phyloP scores from a whole-genome alignment of 1,284 basidiomycete genomes.

The Flammula alnicola region DNA sequence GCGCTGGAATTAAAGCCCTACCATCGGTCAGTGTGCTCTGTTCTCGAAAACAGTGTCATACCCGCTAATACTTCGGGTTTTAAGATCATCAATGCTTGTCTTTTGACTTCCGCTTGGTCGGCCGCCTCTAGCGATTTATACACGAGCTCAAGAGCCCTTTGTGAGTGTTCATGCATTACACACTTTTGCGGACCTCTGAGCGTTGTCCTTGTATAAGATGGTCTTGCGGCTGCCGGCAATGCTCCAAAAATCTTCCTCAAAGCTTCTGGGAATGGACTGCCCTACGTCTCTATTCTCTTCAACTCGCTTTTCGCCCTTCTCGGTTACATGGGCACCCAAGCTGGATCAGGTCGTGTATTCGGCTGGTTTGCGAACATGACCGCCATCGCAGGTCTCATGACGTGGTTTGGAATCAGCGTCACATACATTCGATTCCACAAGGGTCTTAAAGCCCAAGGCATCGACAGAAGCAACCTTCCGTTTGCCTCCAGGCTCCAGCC shows the following conservation, averaged over 20 bases:
- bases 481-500: constrained; percentile 67
- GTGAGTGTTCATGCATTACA: constrained; percentile 44
- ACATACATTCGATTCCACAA: constrained; percentile 83
- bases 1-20: constrained; percentile 75
- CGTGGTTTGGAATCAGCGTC: constrained; percentile 84
- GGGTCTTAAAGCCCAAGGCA: constrained; percentile 78
- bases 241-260: constrained; percentile 78
- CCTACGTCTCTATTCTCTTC: constrained; percentile 72
- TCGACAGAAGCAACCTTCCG: constrained; percentile 69
- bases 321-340: constrained; percentile 72
- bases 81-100: constrained; percentile 84
- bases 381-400: constrained; percentile 62
- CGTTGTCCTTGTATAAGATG: constrained; percentile 50
- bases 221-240: constrained; percentile 75
- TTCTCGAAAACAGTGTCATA: constrained; percentile 1
- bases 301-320: constrained; percentile 74
- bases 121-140: constrained; percentile 87
- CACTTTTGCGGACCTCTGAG: not conserved
- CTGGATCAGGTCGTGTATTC: constrained; percentile 68
- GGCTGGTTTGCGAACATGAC: constrained; percentile 82
- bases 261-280: constrained; percentile 75
- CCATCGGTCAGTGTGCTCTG: constrained; percentile 52
- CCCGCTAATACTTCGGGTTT: not conserved
- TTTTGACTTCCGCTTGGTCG: constrained; percentile 87
- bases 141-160: constrained; percentile 80